A percentile compares a stretch with the other conserved stretches of the same genome.
Evolutionary conservation across 2,329 filamentous ascomycete species (phyloP).

Genomic region (Fusarium subglutinans): DNA sequence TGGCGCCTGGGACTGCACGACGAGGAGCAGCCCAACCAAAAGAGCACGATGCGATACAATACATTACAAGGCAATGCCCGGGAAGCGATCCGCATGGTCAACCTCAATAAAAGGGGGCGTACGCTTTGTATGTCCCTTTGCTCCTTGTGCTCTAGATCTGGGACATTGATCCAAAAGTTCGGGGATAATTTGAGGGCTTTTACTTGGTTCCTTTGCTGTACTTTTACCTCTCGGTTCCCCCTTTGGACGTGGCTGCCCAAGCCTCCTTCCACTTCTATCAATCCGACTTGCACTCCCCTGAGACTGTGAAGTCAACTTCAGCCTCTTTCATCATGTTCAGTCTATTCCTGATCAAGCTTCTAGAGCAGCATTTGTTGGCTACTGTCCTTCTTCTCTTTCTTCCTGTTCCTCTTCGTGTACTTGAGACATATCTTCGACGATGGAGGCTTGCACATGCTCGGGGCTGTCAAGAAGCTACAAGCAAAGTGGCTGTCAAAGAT

Average conservation of each 20-base stretch:
- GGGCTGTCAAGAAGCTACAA: conserved; percentile 39
- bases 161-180: conserved; percentile 42
- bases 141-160: conserved; percentile 33
- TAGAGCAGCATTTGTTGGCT: conserved; percentile 30
- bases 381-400: conserved; percentile 30
- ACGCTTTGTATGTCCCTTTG: not conserved
- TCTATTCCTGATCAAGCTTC: conserved; percentile 18
- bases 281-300: not conserved
- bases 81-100: not conserved
- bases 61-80: not conserved
- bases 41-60: not conserved
- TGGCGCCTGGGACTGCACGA: conserved; percentile 16
- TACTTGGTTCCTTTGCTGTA: conserved; percentile 10
- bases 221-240: conserved; percentile 34
- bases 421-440: conserved; percentile 25
- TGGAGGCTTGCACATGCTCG: conserved; percentile 24
- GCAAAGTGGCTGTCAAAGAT: conserved; percentile 42
- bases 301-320: not conserved
- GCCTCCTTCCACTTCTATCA: conserved; percentile 6
- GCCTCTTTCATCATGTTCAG: conserved; percentile 27
- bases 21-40: not conserved
- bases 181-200: conserved; percentile 35
- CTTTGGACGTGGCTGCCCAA: conserved; percentile 16
- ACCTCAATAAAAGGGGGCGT: conserved; percentile 9
- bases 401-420: conserved; percentile 17